phyloP scores from a whole-genome alignment of 352 stramenopile genomes.

The Thalassiosira mediterranea region DNA sequence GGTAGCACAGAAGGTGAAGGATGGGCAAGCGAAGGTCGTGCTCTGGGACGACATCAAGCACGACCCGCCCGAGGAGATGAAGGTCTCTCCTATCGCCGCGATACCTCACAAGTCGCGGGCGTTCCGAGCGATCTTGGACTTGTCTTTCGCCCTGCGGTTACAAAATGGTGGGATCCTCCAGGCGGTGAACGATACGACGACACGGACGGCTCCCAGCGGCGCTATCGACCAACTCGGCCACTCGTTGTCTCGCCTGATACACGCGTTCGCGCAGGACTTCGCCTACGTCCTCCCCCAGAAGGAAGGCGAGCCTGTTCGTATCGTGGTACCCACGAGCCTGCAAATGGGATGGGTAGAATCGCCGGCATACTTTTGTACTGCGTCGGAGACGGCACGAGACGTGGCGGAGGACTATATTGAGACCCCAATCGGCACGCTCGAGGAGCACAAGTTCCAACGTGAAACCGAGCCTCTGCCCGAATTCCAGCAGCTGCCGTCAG shows the following conservation, averaged over 20 bases:
- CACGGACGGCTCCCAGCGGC: not conserved
- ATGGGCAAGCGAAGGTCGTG: not conserved
- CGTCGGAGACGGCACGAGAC: constrained; percentile 7
- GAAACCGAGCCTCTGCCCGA: not conserved
- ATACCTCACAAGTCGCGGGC: not conserved
- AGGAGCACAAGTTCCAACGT: constrained; percentile 4
- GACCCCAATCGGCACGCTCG: not conserved
- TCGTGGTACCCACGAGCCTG: constrained; percentile 4
- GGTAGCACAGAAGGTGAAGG: not conserved
- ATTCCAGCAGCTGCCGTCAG: not conserved
- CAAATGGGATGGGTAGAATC: constrained; percentile 20
- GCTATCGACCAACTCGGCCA: constrained; percentile 5
- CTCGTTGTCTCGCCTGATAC: not conserved
- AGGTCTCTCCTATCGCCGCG: constrained; percentile 6
- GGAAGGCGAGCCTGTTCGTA: not conserved
- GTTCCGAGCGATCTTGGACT: constrained; percentile 6
- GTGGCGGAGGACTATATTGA: constrained; percentile 1
- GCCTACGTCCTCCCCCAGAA: constrained; percentile 12
- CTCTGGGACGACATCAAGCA: constrained; percentile 7
- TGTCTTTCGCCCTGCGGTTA: constrained; percentile 2
- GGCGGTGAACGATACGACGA: constrained; percentile 7
- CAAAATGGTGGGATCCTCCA: not conserved
- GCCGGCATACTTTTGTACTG: constrained; percentile 6
- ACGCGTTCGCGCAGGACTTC: constrained; percentile 18
- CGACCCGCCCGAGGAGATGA: not conserved